A percentile compares a stretch with the other conserved stretches of the same genome.
phyloP scores from a whole-genome alignment of 805 yeast species.

The Saccharomycopsis microspora region DNA sequence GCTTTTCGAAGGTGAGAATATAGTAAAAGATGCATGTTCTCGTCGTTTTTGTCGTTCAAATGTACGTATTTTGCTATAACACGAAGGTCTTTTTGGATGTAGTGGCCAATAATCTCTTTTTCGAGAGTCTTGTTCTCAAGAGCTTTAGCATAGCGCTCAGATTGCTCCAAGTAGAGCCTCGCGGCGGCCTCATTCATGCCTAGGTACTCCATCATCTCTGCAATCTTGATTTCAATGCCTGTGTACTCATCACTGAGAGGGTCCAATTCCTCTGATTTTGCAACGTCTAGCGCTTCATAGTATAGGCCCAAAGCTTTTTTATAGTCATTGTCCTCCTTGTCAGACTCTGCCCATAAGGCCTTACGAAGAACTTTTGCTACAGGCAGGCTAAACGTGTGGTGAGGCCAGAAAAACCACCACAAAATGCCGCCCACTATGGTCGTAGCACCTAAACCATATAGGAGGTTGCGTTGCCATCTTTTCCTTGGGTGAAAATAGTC shows the following conservation, averaged over 20 bases:
- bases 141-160: conserved; percentile 44
- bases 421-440: conserved; percentile 11
- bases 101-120: conserved; percentile 27
- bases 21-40: conserved; percentile 41
- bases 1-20: conserved; percentile 56
- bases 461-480: not conserved
- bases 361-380: conserved; percentile 65
- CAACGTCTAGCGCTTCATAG: conserved; percentile 59
- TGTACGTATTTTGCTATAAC: conserved; percentile 60
- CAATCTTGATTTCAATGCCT: conserved; percentile 79
- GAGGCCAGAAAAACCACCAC: conserved; percentile 48
- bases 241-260: conserved; percentile 71
- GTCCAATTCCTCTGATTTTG: conserved; percentile 40
- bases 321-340: conserved; percentile 43
- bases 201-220: conserved; percentile 74
- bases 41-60: conserved; percentile 28
- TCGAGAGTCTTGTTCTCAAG: conserved; percentile 33
- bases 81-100: conserved; percentile 60
- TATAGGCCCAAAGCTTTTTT: conserved; percentile 60
- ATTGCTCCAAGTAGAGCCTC: conserved; percentile 54
- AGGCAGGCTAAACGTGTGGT: conserved; percentile 51
- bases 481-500: not conserved
- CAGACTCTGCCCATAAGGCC: conserved; percentile 78
- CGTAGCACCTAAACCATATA: not conserved
- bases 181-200: conserved; percentile 53